phyloP scores from a whole-genome alignment of 345 rosid genomes.

The Corymbia maculata region DNA sequence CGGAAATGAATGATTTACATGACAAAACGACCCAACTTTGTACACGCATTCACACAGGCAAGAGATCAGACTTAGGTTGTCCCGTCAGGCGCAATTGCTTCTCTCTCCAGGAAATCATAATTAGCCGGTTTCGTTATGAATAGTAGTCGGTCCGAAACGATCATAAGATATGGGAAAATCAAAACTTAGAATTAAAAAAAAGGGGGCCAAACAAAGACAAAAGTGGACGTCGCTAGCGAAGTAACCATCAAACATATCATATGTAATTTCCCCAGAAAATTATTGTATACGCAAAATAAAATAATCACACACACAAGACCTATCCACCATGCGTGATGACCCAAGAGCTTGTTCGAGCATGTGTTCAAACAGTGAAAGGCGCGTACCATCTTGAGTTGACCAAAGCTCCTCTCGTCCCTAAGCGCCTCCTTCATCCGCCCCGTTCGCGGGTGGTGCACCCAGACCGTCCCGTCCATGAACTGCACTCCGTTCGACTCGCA shows the following conservation, averaged over 20 bases:
- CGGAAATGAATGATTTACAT: background rate
- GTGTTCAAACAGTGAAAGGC: background rate
- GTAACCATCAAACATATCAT: background rate
- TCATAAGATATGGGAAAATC: background rate
- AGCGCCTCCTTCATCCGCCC: conserved; percentile 16
- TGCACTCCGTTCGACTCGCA: conserved; percentile 30
- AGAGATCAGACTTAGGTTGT: background rate
- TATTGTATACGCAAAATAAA: background rate
- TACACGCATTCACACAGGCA: background rate
- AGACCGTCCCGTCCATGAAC: conserved; percentile 39
- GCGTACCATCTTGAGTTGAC: conserved; percentile 19
- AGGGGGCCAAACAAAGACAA: background rate
- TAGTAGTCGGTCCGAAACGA: background rate
- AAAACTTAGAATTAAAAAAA: background rate
- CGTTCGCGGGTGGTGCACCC: conserved; percentile 36
- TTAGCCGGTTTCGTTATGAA: background rate
- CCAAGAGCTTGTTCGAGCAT: background rate
- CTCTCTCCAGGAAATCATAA: background rate
- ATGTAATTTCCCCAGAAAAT: background rate
- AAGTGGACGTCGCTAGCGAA: background rate
- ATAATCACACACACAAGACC: background rate
- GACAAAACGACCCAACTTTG: background rate
- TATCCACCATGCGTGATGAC: background rate
- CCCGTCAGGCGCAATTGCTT: background rate
- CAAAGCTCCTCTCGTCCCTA: conserved; percentile 17